A percentile compares a stretch with the other conserved stretches of the same genome.
phyloP scores from a whole-genome alignment of 2,329 filamentous ascomycete genomes.

The Colletotrichum trifolii region DNA sequence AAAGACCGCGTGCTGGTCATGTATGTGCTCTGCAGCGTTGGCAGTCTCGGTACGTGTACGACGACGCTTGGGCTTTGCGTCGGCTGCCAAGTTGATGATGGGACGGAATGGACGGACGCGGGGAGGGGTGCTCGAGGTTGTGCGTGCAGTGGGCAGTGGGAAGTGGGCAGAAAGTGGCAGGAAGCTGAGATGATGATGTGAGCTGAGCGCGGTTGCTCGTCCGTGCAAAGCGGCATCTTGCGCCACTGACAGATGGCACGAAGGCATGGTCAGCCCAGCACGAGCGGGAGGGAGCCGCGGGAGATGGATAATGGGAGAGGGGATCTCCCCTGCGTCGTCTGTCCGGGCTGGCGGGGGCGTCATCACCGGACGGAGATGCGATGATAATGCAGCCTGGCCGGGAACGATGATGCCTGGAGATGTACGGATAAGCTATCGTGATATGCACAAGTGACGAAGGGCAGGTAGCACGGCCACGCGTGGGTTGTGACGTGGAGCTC shows the following conservation, averaged over 20 bases:
- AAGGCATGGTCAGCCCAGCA: slow-evolving; percentile 2
- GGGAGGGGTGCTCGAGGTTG: no score
- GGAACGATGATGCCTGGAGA: no score
- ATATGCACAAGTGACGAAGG: no score
- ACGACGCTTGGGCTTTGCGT: no score
- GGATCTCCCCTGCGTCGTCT: neutral
- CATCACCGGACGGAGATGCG: neutral
- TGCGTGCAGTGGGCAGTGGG: no score
- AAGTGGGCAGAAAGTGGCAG: no score
- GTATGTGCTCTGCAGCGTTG: no score
- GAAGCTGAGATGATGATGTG: neutral
- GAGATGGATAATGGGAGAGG: neutral
- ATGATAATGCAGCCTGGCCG: neutral
- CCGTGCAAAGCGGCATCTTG: neutral
- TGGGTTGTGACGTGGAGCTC: slow-evolving; percentile 25
- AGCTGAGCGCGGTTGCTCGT: neutral
- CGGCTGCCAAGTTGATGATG: no score
- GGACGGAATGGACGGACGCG: no score
- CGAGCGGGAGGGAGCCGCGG: slow-evolving; percentile 14
- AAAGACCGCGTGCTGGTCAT: no score
- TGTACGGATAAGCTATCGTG: no score
- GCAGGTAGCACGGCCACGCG: slow-evolving; percentile 11
- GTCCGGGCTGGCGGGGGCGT: neutral
- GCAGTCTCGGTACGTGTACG: no score
- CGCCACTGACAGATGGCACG: slow-evolving; percentile 16